Base-by-base conservation (phyloP, 2,329 filamentous ascomycete genomes). In the Nemania sp. region DNA sequence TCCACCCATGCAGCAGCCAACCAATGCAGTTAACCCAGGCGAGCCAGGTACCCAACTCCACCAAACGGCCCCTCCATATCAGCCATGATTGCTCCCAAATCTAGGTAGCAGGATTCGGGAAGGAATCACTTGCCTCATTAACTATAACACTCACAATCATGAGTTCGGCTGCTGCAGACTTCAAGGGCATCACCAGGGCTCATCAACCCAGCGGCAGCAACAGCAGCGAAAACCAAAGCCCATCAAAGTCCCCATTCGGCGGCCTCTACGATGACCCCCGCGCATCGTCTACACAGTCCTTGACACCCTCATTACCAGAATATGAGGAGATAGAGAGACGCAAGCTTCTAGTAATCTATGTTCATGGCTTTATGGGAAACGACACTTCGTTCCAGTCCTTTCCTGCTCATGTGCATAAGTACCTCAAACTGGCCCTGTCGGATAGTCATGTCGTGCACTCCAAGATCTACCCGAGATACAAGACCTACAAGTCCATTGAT, bases 311-410 rank as follows among this genome's bases (percentile, higher is more conserved):
- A 10, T 68, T 66, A 18, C 70, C 70, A 13, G 74, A 76, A 4
- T 69, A 72, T 53, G 73, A 76, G 27, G 75, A 72, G 68, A 74
- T 70, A 66, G 78, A 73, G 68, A 82, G 84, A 52, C 84, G 88
- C 69, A 88, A 84, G 27, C 83, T 98, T 26, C 85, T 98, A 1
- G 78, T 97, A 24, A 83, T 97, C 61, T 97, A 94, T 77, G 89
- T 97, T 64, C 94, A 97, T 82, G 94, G 94, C 68, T 97, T 97
- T 81, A 91, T 96, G 85, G 94, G 94, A 59, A 91, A 93, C 67
- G 92, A 96, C 78, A 91, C 92, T 35, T 97, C 92, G 66, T 98
- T 98, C 77, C 88, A 90, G 69, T 93, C 91, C 52, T 97, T 98
- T 74, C 94, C 94, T 0, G 92, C 92, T 7, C 93, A 97, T 81